phyloP scores from a whole-genome alignment of 805 yeast genomes.

The Zygoascus biomembranicola region DNA sequence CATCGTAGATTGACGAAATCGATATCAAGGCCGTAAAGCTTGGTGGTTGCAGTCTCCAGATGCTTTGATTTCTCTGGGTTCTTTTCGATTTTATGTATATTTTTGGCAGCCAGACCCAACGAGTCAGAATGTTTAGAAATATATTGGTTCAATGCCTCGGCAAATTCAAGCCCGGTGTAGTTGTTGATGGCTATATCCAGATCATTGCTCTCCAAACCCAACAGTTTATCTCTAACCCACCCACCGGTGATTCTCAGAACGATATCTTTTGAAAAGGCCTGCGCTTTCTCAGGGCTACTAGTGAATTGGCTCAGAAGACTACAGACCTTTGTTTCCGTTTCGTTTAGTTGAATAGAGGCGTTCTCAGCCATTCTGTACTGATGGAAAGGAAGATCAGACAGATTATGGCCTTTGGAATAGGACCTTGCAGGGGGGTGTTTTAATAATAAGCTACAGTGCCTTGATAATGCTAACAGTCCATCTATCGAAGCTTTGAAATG shows the following conservation, averaged over 20 bases:
- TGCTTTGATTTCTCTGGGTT: constrained; percentile 97
- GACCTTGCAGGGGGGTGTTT: too few relatives aligned
- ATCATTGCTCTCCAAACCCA: constrained; percentile 76
- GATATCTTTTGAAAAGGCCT: constrained; percentile 24
- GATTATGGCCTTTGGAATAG: neutral
- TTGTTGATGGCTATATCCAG: constrained; percentile 85
- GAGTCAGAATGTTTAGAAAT: constrained; percentile 26
- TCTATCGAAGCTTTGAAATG: neutral
- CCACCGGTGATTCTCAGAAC: constrained; percentile 88
- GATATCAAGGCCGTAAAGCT: constrained; percentile 70
- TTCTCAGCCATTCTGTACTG: neutral
- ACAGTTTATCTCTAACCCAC: constrained; percentile 92
- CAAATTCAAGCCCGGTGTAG: constrained; percentile 82
- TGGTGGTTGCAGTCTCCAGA: constrained; percentile 92
- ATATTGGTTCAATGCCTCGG: constrained; percentile 50
- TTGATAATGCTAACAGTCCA: neutral
- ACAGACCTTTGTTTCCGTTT: constrained; percentile 25
- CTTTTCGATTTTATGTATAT: constrained; percentile 72
- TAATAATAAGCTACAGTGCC: too few relatives aligned
- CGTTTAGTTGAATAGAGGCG: constrained; percentile 14
- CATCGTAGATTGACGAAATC: constrained; percentile 90
- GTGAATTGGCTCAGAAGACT: constrained; percentile 27
- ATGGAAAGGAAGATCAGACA: neutral
- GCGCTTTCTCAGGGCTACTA: constrained; percentile 15
- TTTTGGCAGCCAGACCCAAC: constrained; percentile 19